Percentiles rank a stretch among this genome's conserved stretches.
phyloP scores from a whole-genome alignment of 345 rosid genomes.

The Theobroma cacao region DNA sequence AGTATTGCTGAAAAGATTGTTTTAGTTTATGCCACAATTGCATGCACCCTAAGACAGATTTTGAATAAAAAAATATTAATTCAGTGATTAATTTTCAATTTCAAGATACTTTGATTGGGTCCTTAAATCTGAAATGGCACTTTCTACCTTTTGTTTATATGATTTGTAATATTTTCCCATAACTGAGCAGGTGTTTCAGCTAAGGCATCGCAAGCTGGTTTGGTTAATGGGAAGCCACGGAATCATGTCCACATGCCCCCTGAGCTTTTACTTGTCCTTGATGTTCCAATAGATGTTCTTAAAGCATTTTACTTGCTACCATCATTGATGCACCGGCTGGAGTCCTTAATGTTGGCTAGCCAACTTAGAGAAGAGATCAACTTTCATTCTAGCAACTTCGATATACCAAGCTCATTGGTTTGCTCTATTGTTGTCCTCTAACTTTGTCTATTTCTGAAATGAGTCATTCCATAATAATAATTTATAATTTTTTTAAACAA shows the following conservation, averaged over 20 bases:
- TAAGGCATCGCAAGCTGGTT: constrained; percentile 29
- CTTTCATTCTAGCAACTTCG: constrained; percentile 36
- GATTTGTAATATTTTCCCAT: constrained; percentile 17
- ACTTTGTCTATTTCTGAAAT: constrained; percentile 3
- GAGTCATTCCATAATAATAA: constrained; percentile 4
- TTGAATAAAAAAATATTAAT: not conserved
- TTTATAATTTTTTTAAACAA: constrained; percentile 5
- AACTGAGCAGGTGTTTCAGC: constrained; percentile 38
- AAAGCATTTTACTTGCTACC: constrained; percentile 76
- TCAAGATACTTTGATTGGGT: not conserved
- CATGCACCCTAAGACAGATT: not conserved
- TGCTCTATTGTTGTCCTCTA: constrained; percentile 18
- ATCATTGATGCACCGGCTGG: constrained; percentile 77
- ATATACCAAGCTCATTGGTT: constrained; percentile 65
- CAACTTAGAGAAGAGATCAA: constrained; percentile 85
- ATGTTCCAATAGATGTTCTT: constrained; percentile 40
- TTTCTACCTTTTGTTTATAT: not conserved
- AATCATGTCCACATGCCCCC: constrained; percentile 74
- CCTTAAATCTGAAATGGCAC: not conserved
- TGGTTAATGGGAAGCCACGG: constrained; percentile 37
- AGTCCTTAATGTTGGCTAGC: constrained; percentile 81
- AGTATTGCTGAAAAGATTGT: not conserved
- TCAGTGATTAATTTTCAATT: not conserved
- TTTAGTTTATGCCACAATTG: not conserved
- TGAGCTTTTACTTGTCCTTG: constrained; percentile 64